Evolutionary conservation across 2,329 filamentous ascomycete species (phyloP), one percentile per base, ranked within the genome.

Genomic region (Phialocephala sp.): DNA sequence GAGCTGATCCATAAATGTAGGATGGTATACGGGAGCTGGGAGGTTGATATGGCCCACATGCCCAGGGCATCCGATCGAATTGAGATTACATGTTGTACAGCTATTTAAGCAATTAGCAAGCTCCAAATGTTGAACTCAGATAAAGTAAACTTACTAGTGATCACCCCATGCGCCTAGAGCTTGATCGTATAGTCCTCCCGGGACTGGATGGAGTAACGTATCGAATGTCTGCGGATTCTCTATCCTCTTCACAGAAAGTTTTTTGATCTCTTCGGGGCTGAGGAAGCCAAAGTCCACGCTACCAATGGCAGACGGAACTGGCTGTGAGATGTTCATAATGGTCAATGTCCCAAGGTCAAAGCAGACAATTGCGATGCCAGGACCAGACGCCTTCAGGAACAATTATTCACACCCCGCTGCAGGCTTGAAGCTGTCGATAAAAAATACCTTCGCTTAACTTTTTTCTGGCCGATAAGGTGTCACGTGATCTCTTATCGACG

Each of bases 21-120:
- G 92, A 78, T 99, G 94, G 77, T 98, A 99, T 60, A 97, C 92
- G 56, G 92, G 92, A 14, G 94, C 90, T 15, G 95, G 94, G 14
- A 99, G 88, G 73, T 97, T 93, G 77, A 99, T 97, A 76, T 99
- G 95, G 61, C 95, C 96, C 66, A 91, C 87, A 81, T 99, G 96
- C 64, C 96, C 96, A 8, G 94, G 93, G 77, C 96, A 99, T 73
- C 87, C 87, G 75, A 89, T 86, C 68, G 89, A 89, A 75, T 89
- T 91, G 71, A 97, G 85, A 72, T 94, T 92, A 81, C 95, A 99
- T 78, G 95, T 99, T 73, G 93, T 86, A 81, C 95, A 99, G 76
- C 93, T 97, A 72, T 66, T 47, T 66, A 12, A 39, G 55, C 22
- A 56, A 50, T 57, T 61, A 73, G 63, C 50, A 69, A 59, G 62